Conservation (phyloP, 768 basidiomycete genomes). For the Leccinum variicolor region DNA sequence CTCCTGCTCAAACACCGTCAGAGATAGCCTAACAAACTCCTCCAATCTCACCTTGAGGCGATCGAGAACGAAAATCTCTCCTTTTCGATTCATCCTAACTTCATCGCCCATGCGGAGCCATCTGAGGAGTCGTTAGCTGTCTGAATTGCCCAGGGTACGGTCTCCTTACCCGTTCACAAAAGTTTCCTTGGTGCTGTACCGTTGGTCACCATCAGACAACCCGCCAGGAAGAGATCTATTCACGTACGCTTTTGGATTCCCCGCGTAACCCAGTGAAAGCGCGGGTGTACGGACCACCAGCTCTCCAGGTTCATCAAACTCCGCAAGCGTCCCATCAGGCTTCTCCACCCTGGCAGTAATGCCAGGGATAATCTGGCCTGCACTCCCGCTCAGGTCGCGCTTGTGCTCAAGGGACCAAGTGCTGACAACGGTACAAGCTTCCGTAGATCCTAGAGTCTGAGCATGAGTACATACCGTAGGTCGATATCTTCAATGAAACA, state of each 20-base stretch:
- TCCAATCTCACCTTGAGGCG: conserved; percentile 56
- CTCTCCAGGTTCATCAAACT: conserved; percentile 60
- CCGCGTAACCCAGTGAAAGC: conserved; percentile 55
- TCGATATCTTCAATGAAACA: background rate
- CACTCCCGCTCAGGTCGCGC: conserved; percentile 50
- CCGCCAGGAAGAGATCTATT: background rate
- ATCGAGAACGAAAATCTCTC: conserved; percentile 68
- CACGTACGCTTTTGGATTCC: conserved; percentile 59
- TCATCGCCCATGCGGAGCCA: conserved; percentile 75
- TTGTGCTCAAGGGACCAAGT: conserved; percentile 42
- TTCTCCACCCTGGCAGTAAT: conserved; percentile 53
- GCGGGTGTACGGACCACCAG: conserved; percentile 58
- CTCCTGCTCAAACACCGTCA: conserved; percentile 42
- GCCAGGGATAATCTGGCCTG: conserved; percentile 59
- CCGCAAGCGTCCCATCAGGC: conserved; percentile 52
- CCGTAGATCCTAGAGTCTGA: conserved; percentile 51
- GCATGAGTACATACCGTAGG: background rate
- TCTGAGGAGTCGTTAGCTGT: conserved; percentile 25
- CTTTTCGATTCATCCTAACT: conserved; percentile 57
- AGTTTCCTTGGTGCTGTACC: conserved; percentile 55
- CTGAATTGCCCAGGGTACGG: background rate
- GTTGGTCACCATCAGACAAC: conserved; percentile 9
- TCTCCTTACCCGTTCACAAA: conserved; percentile 46
- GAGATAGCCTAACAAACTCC: background rate
- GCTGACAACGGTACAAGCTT: conserved; percentile 53